Evolutionary conservation across 2,329 filamentous ascomycete genomes (phyloP).

Genomic region (Nigrospora sphaerica): DNA sequence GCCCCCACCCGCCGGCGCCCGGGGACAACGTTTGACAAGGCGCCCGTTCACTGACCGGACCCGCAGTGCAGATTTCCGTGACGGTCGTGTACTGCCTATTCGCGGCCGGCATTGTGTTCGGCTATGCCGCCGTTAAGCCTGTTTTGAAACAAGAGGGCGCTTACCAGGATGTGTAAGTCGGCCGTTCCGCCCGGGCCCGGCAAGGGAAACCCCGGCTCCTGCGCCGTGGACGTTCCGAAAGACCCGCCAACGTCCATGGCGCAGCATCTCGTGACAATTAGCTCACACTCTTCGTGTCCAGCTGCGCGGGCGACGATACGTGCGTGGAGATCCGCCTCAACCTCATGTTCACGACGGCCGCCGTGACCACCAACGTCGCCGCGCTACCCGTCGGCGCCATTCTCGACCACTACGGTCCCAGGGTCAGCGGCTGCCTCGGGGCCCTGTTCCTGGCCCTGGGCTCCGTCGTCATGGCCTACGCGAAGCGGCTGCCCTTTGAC

Average conservation of each 20-base stretch:
- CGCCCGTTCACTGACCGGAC: slow-evolving; percentile 4
- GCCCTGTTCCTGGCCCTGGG: slow-evolving; percentile 62
- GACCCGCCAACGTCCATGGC: too few species aligned
- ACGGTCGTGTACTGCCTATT: slow-evolving; percentile 70
- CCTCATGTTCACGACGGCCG: slow-evolving; percentile 87
- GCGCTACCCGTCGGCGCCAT: slow-evolving; percentile 81
- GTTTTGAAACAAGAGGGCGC: slow-evolving; percentile 67
- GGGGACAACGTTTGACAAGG: background rate
- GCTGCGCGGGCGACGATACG: slow-evolving; percentile 39
- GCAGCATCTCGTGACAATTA: too few species aligned
- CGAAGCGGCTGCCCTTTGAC: slow-evolving; percentile 60
- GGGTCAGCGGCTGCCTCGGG: slow-evolving; percentile 66
- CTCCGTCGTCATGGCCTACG: slow-evolving; percentile 66
- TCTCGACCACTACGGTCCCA: slow-evolving; percentile 74
- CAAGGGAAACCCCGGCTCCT: too few species aligned
- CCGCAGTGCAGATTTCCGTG: slow-evolving; percentile 58
- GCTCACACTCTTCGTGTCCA: too few species aligned
- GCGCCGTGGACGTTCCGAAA: too few species aligned
- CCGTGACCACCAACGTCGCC: slow-evolving; percentile 80
- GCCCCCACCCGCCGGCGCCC: background rate
- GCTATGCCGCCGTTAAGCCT: slow-evolving; percentile 79
- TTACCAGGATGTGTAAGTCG: slow-evolving; percentile 45
- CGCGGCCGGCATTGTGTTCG: slow-evolving; percentile 74
- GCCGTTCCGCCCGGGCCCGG: too few species aligned
- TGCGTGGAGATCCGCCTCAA: slow-evolving; percentile 62